Base-by-base conservation (phyloP, 805 yeast genomes). In the Spathaspora hagerdaliae region DNA sequence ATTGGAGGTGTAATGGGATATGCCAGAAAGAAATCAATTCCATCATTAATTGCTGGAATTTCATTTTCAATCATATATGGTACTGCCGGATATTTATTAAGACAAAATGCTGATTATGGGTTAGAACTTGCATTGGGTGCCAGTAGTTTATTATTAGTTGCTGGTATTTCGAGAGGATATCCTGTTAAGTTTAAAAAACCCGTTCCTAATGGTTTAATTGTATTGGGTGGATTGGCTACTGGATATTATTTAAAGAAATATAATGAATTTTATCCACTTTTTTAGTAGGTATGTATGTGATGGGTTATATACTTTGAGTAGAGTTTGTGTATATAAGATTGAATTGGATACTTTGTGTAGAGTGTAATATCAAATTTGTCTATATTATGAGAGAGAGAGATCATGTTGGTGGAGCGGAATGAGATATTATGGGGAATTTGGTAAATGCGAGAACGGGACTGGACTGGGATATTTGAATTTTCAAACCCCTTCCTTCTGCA, bases 41-140 rank as follows among this genome's bases (percentile, higher is more conserved):
- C 96, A 19, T 88, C 96, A 0, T 73, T 91, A 44, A 67, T 81
- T 40, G 96, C 92, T 1, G 97, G 97, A 35, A 51, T 78, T 8
- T 64, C 81, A 1, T 70, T 86, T 51, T 74, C 85, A 11, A 69
- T 77, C 2, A 58, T 80, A 27, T 86, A 77, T 59, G 86, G 85
- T n/a, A 59, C 71, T 47, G 83, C 89, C 2, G 92, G 96, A 13
- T 87, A 88, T 64, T 73, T 91, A 52, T 69, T 89, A 50, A 76
- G 79, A 52, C 69, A 82, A 44, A 87, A 88, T 60, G 82, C 80
- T 49, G 90, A 87, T 59, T 79, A 79, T 65, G 97, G 97, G 38
- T 74, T 91, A 52, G 91, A 87, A 60, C 61, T 85, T 13, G 96
- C 96, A 0, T 67, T 90, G 45, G 85, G 82, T 10, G 78, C 91